These are phyloP conservation scores for Selaginella tamariscina DNA, from an alignment of 75 land plant species.

Conservation along the genomic window DNA sequence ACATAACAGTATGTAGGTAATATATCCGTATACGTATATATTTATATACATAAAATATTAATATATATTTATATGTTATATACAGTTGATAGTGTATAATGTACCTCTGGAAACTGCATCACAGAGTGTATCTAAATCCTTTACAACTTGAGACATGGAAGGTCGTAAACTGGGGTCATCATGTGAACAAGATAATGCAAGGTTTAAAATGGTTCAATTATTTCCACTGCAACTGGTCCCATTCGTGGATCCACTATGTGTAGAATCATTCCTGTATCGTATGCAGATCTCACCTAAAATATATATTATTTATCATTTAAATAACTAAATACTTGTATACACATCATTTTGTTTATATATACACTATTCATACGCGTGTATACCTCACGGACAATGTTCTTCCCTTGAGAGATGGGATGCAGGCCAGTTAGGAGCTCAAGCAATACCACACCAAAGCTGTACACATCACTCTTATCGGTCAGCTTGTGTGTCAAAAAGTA, in stretches of 20 bases:
- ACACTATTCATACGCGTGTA: background rate
- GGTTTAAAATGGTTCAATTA: background rate
- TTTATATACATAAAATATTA: too few species aligned
- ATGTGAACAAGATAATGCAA: background rate
- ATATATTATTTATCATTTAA: background rate
- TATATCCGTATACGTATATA: too few species aligned
- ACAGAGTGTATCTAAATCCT: slow-evolving; percentile 33
- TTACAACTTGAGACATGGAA: slow-evolving; percentile 36
- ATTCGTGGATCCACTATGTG: slow-evolving; percentile 4
- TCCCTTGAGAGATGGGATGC: slow-evolving; percentile 13
- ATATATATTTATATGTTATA: too few species aligned
- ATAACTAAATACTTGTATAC: slow-evolving; percentile 29
- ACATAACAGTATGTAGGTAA: too few species aligned
- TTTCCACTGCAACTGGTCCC: slow-evolving; percentile 13
- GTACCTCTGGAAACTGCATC: too few species aligned
- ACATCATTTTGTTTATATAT: slow-evolving; percentile 2
- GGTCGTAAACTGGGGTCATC: slow-evolving; percentile 27
- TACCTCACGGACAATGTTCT: slow-evolving; percentile 16
- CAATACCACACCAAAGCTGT: slow-evolving; percentile 19
- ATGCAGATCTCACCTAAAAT: background rate
- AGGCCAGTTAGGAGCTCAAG: slow-evolving; percentile 15
- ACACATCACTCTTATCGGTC: slow-evolving; percentile 20
- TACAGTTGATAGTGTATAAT: too few species aligned
- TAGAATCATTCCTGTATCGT: background rate
- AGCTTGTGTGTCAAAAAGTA: slow-evolving; percentile 18